Percentiles rank a stretch among this genome's conserved stretches.
Evolutionary conservation across 2,329 filamentous ascomycete genomes (phyloP).

Genomic region (Cryphonectria carpinicola): DNA sequence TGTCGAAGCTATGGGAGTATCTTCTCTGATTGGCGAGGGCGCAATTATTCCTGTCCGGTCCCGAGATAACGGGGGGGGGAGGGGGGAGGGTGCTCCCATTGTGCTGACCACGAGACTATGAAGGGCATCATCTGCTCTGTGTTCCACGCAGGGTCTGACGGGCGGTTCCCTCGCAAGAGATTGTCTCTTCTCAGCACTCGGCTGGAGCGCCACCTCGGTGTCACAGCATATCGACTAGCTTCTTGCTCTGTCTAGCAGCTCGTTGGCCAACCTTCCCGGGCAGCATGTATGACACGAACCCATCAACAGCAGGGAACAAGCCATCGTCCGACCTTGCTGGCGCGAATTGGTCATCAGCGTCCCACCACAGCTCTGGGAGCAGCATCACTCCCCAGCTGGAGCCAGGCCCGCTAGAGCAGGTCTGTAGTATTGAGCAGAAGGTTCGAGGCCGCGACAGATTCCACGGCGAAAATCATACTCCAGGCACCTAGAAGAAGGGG

Average conservation of each 20-base stretch:
- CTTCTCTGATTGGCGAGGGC: neutral
- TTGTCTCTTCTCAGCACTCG: conserved; percentile 4
- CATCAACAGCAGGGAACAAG: neutral
- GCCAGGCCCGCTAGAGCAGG: conserved; percentile 39
- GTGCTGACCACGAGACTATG: conserved; percentile 12
- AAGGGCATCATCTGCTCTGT: neutral
- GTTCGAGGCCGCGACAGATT: neutral
- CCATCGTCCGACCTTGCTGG: neutral
- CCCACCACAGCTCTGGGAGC: conserved; percentile 6
- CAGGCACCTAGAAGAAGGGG: neutral
- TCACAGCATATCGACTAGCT: conserved; percentile 3
- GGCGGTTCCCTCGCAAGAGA: neutral
- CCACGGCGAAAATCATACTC: neutral
- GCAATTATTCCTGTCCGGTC: neutral
- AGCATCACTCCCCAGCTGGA: conserved; percentile 7
- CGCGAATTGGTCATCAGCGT: neutral
- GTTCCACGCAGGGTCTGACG: neutral
- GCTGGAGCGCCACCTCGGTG: conserved; percentile 6
- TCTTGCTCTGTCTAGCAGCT: conserved; percentile 4
- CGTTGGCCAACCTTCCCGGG: neutral
- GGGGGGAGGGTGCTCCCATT: conserved; percentile 6
- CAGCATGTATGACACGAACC: neutral
- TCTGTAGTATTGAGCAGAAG: neutral
- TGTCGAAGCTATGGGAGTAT: neutral
- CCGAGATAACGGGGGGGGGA: neutral